phyloP scores from a whole-genome alignment of 2,329 filamentous ascomycete species.

The Diaporthe capsici region DNA sequence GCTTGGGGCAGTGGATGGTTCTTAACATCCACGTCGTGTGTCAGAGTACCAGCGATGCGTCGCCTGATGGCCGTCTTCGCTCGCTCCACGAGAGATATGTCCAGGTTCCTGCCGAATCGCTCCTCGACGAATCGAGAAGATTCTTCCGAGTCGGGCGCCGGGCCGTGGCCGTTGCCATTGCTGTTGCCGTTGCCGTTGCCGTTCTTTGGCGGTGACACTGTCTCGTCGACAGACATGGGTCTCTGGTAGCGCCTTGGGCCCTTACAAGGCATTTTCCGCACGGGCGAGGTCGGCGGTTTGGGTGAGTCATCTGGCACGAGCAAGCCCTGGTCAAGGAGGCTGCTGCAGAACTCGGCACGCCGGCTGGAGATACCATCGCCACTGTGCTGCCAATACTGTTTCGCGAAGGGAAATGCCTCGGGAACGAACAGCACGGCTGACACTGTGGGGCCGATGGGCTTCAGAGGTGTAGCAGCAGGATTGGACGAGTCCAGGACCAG shows the following conservation, averaged over 20 bases:
- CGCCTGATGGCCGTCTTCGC: slow-evolving; percentile 89
- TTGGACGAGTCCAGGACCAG: slow-evolving; percentile 73
- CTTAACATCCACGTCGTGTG: slow-evolving; percentile 76
- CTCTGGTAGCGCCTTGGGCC: slow-evolving; percentile 87
- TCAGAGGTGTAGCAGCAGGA: slow-evolving; percentile 65
- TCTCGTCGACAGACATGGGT: slow-evolving; percentile 57
- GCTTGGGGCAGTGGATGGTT: slow-evolving; percentile 66
- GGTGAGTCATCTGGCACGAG: slow-evolving; percentile 55
- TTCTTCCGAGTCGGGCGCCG: slow-evolving; percentile 68
- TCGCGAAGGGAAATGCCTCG: slow-evolving; percentile 79
- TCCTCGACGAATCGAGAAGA: slow-evolving; percentile 90
- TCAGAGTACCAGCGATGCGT: slow-evolving; percentile 89
- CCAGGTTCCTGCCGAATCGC: slow-evolving; percentile 92
- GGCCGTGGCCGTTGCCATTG: slow-evolving; percentile 42
- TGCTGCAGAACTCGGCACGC: slow-evolving; percentile 89
- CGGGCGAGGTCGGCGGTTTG: slow-evolving; percentile 39
- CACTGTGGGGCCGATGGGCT: slow-evolving; percentile 70
- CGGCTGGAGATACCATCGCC: slow-evolving; percentile 94
- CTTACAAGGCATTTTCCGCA: slow-evolving; percentile 64
- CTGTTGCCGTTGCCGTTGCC: slow-evolving; percentile 33
- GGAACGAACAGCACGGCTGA: slow-evolving; percentile 80
- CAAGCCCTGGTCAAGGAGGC: slow-evolving; percentile 78
- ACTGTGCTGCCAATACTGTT: slow-evolving; percentile 97
- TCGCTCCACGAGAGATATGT: slow-evolving; percentile 81
- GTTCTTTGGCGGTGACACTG: slow-evolving; percentile 41